Evolutionary conservation across 495 filamentous ascomycete species (phyloP).

Genomic region (Amniculicola lignicola): DNA sequence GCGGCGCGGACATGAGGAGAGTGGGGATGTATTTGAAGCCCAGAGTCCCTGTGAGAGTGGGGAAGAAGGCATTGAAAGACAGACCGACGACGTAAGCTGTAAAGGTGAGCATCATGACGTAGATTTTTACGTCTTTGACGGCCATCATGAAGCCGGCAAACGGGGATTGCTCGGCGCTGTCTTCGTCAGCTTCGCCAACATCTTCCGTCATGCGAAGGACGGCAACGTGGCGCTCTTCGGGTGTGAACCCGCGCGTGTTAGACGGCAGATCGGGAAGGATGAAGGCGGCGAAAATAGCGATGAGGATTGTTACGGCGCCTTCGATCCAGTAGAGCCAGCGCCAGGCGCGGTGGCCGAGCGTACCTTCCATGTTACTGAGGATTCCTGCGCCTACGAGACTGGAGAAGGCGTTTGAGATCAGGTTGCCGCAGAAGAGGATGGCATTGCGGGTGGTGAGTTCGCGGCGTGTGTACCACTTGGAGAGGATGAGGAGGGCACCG

Average conservation of each 20-base stretch:
- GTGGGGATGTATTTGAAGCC: conserved; percentile 22
- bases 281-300: conserved; percentile 15
- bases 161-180: conserved; percentile 3
- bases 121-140: conserved; percentile 19
- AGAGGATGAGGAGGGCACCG: conserved; percentile 18
- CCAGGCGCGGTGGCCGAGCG: conserved; percentile 11
- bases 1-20: conserved; percentile 19
- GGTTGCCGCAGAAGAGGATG: conserved; percentile 21
- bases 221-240: conserved; percentile 14
- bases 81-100: conserved; percentile 24
- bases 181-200: conserved; percentile 18
- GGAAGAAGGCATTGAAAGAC: conserved; percentile 26
- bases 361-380: conserved; percentile 20
- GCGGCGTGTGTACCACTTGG: conserved; percentile 22
- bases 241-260: conserved; percentile 18
- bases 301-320: conserved; percentile 13
- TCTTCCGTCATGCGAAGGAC: conserved; percentile 25
- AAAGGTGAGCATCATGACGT: conserved; percentile 27
- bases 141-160: conserved; percentile 20
- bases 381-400: conserved; percentile 14
- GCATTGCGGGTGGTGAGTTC: conserved; percentile 20
- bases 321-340: conserved; percentile 25
- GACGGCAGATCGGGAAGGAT: conserved; percentile 19
- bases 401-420: conserved; percentile 24
- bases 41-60: conserved; percentile 17